Evolutionary conservation across 2,329 filamentous ascomycete genomes (phyloP), one percentile per base, ranked within the genome.

Genomic region (Bipolaris bicolor): DNA sequence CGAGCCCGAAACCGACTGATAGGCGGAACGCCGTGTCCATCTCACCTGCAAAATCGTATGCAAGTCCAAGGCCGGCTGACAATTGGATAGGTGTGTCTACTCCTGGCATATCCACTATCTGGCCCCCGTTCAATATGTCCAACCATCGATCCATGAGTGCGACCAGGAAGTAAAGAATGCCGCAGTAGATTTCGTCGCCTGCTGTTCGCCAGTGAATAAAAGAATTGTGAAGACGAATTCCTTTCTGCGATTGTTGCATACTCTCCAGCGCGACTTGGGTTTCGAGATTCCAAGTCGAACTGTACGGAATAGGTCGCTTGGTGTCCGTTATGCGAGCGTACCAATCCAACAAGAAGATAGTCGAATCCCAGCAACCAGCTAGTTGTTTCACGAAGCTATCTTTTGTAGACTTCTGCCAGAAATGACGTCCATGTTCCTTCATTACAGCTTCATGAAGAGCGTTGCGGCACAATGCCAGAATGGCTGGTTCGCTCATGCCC

Each of bases 151-250:
- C 83, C 61, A 85, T 79, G 10, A 85, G 78, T 6, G 83, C 83
- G 34, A 84, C 76, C 9, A 85, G 64, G 57, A 85, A 85, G 69
- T 84, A 84, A 2, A 84, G 69, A 18, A 85, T 74, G 26, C 82
- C 82, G 57, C 81, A 84, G 29, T 81, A 82, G 26, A 85, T 78
- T 55, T 85, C 83, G 55, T 82, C 78, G 36, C 81, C 82, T 5
- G 82, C 82, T 57, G 83, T 83, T n/a, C 83, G 80, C 82, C 83
- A 85, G 58, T 84, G 83, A 24, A 85, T 81, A 63, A 85, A 85
- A 1, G 82, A 81, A 61, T 83, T 85, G 68, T 86, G 83, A 15
- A 85, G 75, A 24, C 80, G 77, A 15, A 85, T 80, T 2, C 83
- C 83, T 61, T 84, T 83, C 57, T 84, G 82, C 3, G 81, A 79